Percentiles rank a stretch among this genome's conserved stretches.
Conservation (phyloP, 2,329 filamentous ascomycete genomes). For the Fusarium stilboides region DNA sequence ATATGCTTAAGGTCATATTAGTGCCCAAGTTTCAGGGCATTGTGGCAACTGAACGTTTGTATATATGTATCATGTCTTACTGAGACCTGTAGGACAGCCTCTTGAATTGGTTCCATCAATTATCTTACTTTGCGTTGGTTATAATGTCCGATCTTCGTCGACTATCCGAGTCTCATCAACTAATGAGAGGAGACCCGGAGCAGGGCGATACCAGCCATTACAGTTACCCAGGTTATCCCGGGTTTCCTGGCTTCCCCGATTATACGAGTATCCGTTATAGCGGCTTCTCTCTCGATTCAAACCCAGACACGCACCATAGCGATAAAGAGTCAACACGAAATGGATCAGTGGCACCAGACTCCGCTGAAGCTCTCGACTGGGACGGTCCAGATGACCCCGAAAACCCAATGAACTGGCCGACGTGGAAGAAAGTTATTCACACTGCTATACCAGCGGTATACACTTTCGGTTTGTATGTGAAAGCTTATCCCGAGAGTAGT, state of each 20-base stretch:
- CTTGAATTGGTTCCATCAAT: too few relatives aligned
- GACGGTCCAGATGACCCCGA: slow-evolving; percentile 10
- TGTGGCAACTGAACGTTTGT: neutral
- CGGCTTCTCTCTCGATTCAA: slow-evolving; percentile 5
- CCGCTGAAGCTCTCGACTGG: slow-evolving; percentile 6
- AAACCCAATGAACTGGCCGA: slow-evolving; percentile 24
- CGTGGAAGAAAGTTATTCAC: slow-evolving; percentile 16
- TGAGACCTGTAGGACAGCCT: neutral
- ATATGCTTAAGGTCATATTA: neutral
- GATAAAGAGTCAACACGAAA: slow-evolving; percentile 3
- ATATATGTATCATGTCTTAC: slow-evolving; percentile 12
- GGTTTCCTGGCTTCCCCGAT: slow-evolving; percentile 13
- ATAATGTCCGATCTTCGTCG: neutral
- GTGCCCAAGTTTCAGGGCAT: neutral
- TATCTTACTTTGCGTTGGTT: neutral
- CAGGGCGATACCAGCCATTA: neutral
- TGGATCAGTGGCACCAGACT: neutral
- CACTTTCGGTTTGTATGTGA: slow-evolving; percentile 21
- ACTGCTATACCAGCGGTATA: slow-evolving; percentile 22
- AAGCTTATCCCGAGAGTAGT: too few relatives aligned
- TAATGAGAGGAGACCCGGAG: slow-evolving; percentile 2
- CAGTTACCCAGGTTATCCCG: slow-evolving; percentile 4
- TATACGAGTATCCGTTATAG: neutral
- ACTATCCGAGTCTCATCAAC: neutral
- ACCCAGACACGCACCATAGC: neutral